These are phyloP conservation scores for Penicillium simplicissimum DNA, from an alignment of 495 filamentous ascomycete genomes.

Conservation along the genomic window DNA sequence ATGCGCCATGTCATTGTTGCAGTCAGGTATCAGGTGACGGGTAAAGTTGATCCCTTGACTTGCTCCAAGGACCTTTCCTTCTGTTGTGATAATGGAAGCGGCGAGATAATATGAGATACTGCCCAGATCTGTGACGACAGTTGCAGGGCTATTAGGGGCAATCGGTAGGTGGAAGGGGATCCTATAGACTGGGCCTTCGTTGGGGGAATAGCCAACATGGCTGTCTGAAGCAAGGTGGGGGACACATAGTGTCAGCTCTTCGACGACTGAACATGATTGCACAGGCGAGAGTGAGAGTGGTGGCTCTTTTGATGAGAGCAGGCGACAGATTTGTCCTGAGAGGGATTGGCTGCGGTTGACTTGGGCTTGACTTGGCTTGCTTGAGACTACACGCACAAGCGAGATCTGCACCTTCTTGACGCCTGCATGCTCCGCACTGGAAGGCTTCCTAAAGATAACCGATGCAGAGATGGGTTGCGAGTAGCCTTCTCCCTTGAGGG, in stretches of 20 bases:
- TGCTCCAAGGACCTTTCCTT: background rate
- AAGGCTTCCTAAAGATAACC: background rate
- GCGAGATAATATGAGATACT: slow-evolving; percentile 13
- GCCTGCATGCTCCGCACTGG: background rate
- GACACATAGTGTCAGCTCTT: slow-evolving; percentile 2
- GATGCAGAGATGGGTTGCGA: slow-evolving; percentile 15
- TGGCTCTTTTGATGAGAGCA: slow-evolving; percentile 2
- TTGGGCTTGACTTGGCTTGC: background rate
- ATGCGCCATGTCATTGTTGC: slow-evolving; percentile 7
- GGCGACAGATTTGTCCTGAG: background rate
- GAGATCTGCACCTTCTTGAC: background rate
- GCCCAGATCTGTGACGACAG: slow-evolving; percentile 10
- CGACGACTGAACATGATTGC: slow-evolving; percentile 9
- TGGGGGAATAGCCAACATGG: slow-evolving; percentile 4
- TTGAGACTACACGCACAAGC: slow-evolving; percentile 13
- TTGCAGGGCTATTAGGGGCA: slow-evolving; percentile 4
- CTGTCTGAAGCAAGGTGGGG: background rate
- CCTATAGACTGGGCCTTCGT: slow-evolving; percentile 3
- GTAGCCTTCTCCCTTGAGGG: slow-evolving; percentile 13
- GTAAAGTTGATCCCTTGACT: slow-evolving; percentile 10
- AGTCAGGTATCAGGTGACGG: slow-evolving; percentile 10
- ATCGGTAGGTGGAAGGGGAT: slow-evolving; percentile 16
- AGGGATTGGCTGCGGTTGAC: background rate
- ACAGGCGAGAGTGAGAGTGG: background rate
- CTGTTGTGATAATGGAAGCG: slow-evolving; percentile 2